Base-by-base conservation (phyloP, 192 early-diverging fungal genomes). In the Pilaira anomala region DNA sequence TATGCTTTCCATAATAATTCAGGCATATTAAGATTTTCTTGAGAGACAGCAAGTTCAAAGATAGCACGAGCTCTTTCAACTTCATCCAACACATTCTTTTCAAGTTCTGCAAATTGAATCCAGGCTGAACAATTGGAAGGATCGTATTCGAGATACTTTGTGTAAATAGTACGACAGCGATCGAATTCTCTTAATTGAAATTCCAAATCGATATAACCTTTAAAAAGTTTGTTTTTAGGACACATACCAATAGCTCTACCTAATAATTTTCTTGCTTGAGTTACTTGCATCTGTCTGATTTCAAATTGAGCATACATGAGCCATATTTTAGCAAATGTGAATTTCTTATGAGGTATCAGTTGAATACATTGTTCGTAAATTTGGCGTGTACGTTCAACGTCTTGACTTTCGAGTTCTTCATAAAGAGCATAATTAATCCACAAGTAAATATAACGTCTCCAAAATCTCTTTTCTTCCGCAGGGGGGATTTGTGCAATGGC, bases 241-340 rank as follows among this genome's bases (percentile, higher is more conserved):
- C 90, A 91, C 70, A 84, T 78, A 16, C 95, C 95, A 36, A 97
- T 80, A 1, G 95, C 94, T 29, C 72, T 77, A 54, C 96, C 97
- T 39, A 99, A 73, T 7, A 81, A 65, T 33, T 88, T 91, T 26
- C 97, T 85, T 16, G 93, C 95, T 13, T 81, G 68, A 1, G 53
- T 61, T 3, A 98, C 63, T 53, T 98, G 84, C 11, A 83, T 48
- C 53, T 84, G 81, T 19, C 97, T 87, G 59, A 97, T 81, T 57
- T 95, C 86, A 68, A 97, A 98, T 67, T 93, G 88, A 21, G 94
- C 96, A 74, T 93, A 97, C 22, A 92, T 74, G 12, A 96, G 78
- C 97, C 97, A 99, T 51, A 98, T 84, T 72, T 99, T 99, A 40
- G 88, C 95, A 80, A 99, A 98, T 8, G 96, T 99, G 63, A 99